A percentile compares a stretch with the other conserved stretches of the same genome.
phyloP scores from a whole-genome alignment of 148 eudicot species.

The Beta vulgaris region DNA sequence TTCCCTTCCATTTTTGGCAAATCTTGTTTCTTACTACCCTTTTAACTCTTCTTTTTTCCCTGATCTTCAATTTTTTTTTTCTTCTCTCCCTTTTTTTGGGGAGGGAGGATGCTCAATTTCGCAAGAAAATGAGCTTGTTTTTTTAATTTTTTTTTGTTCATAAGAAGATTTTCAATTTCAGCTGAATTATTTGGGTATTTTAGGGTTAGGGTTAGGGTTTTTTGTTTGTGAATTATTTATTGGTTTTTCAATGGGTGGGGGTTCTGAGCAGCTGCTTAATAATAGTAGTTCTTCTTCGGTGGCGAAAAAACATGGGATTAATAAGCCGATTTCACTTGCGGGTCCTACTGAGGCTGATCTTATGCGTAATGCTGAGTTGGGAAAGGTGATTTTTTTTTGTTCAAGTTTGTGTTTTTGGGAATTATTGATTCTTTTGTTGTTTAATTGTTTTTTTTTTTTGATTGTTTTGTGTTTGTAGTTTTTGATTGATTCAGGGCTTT shows the following conservation, averaged over 20 bases:
- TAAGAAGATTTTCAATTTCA: background rate
- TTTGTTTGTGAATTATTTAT: slow-evolving; percentile 14
- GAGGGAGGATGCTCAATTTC: slow-evolving; percentile 6
- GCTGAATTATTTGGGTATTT: background rate
- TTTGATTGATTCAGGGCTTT: slow-evolving; percentile 54
- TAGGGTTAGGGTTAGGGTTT: slow-evolving; percentile 19
- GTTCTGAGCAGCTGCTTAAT: slow-evolving; percentile 30
- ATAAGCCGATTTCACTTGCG: slow-evolving; percentile 56
- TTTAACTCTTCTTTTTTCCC: background rate
- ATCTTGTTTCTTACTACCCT: no score
- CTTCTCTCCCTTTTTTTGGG: background rate
- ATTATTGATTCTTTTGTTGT: background rate
- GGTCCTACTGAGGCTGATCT: slow-evolving; percentile 62
- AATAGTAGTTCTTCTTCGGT: slow-evolving; percentile 12
- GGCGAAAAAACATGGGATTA: slow-evolving; percentile 39
- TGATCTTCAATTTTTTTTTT: background rate
- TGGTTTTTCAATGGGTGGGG: slow-evolving; percentile 30
- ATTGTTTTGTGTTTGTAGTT: slow-evolving; percentile 31
- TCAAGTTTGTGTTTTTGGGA: background rate
- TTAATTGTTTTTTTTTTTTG: background rate
- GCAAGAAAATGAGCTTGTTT: slow-evolving; percentile 9
- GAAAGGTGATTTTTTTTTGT: slow-evolving; percentile 37
- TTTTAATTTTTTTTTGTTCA: no score
- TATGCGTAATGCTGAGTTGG: slow-evolving; percentile 48
- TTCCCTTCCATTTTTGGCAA: background rate